Evolutionary conservation across 2,329 filamentous ascomycete genomes (phyloP).

Genomic region (Trichoderma sp.): DNA sequence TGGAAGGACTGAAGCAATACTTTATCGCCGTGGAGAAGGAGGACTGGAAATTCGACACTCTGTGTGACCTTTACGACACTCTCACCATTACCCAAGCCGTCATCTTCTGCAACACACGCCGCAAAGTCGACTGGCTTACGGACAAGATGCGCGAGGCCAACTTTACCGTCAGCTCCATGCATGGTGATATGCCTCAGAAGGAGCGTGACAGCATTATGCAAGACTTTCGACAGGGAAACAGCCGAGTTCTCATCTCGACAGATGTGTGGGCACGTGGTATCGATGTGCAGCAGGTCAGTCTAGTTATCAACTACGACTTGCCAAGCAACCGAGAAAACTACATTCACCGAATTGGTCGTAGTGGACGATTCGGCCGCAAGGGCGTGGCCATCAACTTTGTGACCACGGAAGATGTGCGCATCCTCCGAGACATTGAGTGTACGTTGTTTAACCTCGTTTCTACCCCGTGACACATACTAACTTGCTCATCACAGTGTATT

Average conservation of each 20-base stretch:
- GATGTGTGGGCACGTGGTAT: slow-evolving; percentile 98
- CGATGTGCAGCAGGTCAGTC: slow-evolving; percentile 95
- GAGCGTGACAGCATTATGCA: slow-evolving; percentile 99
- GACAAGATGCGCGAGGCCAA: slow-evolving; percentile 99
- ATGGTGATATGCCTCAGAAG: slow-evolving; percentile 98
- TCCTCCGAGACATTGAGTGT: slow-evolving; percentile 95
- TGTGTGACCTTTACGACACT: slow-evolving; percentile 98
- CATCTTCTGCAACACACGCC: slow-evolving; percentile 98
- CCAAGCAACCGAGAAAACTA: slow-evolving; percentile 99
- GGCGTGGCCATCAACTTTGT: slow-evolving; percentile 99
- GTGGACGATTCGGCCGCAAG: slow-evolving; percentile 93
- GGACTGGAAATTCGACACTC: slow-evolving; percentile 99
- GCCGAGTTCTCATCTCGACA: slow-evolving; percentile 92
- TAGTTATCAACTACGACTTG: slow-evolving; percentile 99
- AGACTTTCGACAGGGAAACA: slow-evolving; percentile 96
- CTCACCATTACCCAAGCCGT: slow-evolving; percentile 98
- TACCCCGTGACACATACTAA: not conserved
- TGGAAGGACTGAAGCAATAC: slow-evolving; percentile 98
- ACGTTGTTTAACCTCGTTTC: slow-evolving; percentile 41
- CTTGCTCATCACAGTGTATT: slow-evolving; percentile 66
- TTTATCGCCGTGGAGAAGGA: slow-evolving; percentile 99
- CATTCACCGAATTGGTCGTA: slow-evolving; percentile 96
- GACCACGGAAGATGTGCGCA: slow-evolving; percentile 95
- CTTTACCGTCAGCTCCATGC: slow-evolving; percentile 98
- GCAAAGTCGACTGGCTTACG: slow-evolving; percentile 99